Evolutionary conservation across 1,284 basidiomycete genomes (phyloP).

Genomic region (Coniophora puteana): DNA sequence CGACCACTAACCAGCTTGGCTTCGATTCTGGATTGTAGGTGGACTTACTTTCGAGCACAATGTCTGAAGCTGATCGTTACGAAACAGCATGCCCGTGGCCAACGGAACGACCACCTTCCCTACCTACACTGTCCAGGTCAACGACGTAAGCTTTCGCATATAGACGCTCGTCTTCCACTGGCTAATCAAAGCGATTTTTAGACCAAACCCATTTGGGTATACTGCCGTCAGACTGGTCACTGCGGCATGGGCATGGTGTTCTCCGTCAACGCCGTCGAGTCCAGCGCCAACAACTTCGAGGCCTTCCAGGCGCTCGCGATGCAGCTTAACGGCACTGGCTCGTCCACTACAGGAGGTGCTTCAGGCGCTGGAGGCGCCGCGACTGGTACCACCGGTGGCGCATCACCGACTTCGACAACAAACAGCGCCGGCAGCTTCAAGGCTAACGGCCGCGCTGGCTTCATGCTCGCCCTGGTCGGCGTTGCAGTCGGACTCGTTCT

Average conservation of each 20-base stretch:
- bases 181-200: conserved; percentile 11
- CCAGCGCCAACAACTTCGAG: conserved; percentile 50
- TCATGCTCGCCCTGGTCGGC: conserved; percentile 10
- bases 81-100: conserved; percentile 44
- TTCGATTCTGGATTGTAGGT: conserved; percentile 63
- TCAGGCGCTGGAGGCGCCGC: conserved; percentile 1
- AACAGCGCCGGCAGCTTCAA: conserved; percentile 3
- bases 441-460: conserved; percentile 12
- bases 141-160: conserved; percentile 39
- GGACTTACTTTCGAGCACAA: not conserved
- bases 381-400: not conserved
- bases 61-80: conserved; percentile 5
- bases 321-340: conserved; percentile 35
- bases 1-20: conserved; percentile 45
- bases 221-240: conserved; percentile 44
- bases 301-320: conserved; percentile 51
- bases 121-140: conserved; percentile 50
- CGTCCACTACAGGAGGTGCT: conserved; percentile 9
- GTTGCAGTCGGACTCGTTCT: conserved; percentile 10
- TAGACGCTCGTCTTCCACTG: conserved; percentile 1
- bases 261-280: conserved; percentile 53
- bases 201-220: conserved; percentile 42
- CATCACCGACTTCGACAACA: conserved; percentile 5
- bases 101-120: conserved; percentile 44
- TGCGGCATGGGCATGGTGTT: conserved; percentile 67